Base-by-base conservation (phyloP, 1,284 basidiomycete genomes). In the Veloboletus limbatus region DNA sequence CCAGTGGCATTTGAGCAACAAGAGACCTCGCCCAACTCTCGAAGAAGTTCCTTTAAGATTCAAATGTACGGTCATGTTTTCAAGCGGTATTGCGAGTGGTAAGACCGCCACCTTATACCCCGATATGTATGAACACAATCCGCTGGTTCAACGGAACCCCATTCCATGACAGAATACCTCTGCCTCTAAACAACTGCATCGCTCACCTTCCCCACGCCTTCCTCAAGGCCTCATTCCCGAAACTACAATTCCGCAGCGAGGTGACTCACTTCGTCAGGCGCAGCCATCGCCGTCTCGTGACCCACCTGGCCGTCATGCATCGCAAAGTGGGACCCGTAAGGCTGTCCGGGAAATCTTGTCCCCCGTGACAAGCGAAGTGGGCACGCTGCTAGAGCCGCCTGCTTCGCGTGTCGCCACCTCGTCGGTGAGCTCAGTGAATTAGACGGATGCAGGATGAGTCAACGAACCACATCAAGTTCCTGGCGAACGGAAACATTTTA, bases 171-270 rank as follows among this genome's bases (percentile, higher is more conserved):
- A n/a, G n/a, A n/a, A n/a, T n/a, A n/a, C n/a, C n/a, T n/a, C n/a
- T n/a, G n/a, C n/a, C n/a, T n/a, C n/a, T n/a, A n/a, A n/a, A n/a
- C n/a, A n/a, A n/a, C n/a, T n/a, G n/a, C n/a, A n/a, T n/a, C n/a
- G n/a, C n/a, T n/a, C n/a, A n/a, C n/a, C n/a, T n/a, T n/a, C n/a
- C n/a, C n/a, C n/a, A n/a, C n/a, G n/a, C n/a, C n/a, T n/a, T n/a
- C n/a, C n/a, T n/a, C n/a, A n/a, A n/a, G n/a, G n/a, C n/a, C n/a
- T n/a, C n/a, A n/a, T n/a, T n/a, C n/a, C n/a, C n/a, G n/a, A 36
- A 68, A 69, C 40, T 65, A 63, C 46, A 71, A 32, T 0, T 60
- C 65, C 1, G 66, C 63, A 6, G 67, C 60, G 8, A 72, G 62
- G 49, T 71, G 67, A 8, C 70, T 47, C 8, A 54, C 54, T 45